A percentile compares a stretch with the other conserved stretches of the same genome.
Conservation (phyloP, 176 grass and related monocot genomes). For the Oryza punctata region DNA sequence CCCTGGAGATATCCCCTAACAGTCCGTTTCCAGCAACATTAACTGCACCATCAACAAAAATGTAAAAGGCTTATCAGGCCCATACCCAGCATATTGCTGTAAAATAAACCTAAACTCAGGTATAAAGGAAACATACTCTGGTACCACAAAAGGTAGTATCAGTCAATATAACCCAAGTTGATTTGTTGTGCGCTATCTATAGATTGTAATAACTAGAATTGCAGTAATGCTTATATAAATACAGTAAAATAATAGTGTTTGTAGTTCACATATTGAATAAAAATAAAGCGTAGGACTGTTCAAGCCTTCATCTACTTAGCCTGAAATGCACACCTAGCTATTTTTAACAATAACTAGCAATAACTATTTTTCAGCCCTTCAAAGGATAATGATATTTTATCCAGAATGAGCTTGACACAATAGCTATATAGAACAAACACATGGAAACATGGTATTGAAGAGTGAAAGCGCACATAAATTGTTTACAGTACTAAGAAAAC, state of each 20-base stretch:
- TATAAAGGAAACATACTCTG: background rate
- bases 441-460: background rate
- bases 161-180: background rate
- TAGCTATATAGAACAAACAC: no score
- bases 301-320: background rate
- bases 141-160: background rate
- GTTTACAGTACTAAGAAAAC: background rate
- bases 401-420: background rate
- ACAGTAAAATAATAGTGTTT: background rate
- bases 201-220: background rate
- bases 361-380: constrained; percentile 8
- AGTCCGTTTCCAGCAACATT: constrained; percentile 61
- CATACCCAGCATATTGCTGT: constrained; percentile 1
- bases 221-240: background rate
- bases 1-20: constrained; percentile 68
- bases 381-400: background rate
- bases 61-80: constrained; percentile 17
- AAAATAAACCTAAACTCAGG: background rate
- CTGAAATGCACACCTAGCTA: background rate
- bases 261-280: background rate
- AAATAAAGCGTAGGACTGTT: background rate
- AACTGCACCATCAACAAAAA: constrained; percentile 41
- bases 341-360: background rate
- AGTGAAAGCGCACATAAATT: background rate
- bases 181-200: background rate